Percentiles rank a stretch among this genome's conserved stretches.
These are phyloP conservation scores for Singerocomus inundabilis DNA, from an alignment of 1,284 basidiomycete genomes.

Conservation along the genomic window DNA sequence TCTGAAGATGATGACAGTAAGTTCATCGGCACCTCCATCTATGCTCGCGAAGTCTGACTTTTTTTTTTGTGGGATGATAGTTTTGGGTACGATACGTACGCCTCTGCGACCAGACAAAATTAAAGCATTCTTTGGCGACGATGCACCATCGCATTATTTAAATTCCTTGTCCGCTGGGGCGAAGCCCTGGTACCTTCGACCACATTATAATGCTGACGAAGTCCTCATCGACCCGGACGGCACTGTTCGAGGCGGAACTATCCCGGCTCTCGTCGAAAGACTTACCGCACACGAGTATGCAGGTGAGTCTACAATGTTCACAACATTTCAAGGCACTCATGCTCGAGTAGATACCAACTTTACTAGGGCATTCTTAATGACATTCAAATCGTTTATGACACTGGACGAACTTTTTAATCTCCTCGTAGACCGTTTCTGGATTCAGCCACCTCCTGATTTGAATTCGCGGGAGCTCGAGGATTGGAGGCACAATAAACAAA, in stretches of 20 bases:
- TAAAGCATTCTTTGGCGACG: conserved; percentile 62
- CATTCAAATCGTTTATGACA: conserved; percentile 78
- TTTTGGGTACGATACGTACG: conserved; percentile 10
- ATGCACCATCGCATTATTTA: conserved; percentile 45
- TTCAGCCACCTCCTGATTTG: conserved; percentile 57
- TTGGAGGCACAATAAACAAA: conserved; percentile 73
- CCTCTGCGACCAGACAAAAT: conserved; percentile 43
- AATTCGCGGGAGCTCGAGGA: conserved; percentile 52
- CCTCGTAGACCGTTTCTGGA: conserved; percentile 66
- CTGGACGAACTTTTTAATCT: conserved; percentile 64
- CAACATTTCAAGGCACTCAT: not conserved
- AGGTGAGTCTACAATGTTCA: conserved; percentile 37
- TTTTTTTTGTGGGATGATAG: conserved; percentile 9
- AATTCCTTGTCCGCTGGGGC: conserved; percentile 39
- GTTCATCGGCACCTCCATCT: not conserved
- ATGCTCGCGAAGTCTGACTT: not conserved
- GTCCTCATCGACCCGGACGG: conserved; percentile 69
- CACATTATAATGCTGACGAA: conserved; percentile 62
- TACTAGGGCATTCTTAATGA: conserved; percentile 77
- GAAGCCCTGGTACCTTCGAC: conserved; percentile 69
- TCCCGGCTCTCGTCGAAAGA: conserved; percentile 66
- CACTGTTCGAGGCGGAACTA: conserved; percentile 67
- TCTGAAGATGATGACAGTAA: conserved; percentile 22
- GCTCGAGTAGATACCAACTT: conserved; percentile 54
- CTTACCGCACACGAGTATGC: conserved; percentile 68